A percentile compares a stretch with the other conserved stretches of the same genome.
These are phyloP conservation scores for Phaffomyces opuntiae DNA, from an alignment of 805 yeast genomes.

Conservation along the genomic window DNA sequence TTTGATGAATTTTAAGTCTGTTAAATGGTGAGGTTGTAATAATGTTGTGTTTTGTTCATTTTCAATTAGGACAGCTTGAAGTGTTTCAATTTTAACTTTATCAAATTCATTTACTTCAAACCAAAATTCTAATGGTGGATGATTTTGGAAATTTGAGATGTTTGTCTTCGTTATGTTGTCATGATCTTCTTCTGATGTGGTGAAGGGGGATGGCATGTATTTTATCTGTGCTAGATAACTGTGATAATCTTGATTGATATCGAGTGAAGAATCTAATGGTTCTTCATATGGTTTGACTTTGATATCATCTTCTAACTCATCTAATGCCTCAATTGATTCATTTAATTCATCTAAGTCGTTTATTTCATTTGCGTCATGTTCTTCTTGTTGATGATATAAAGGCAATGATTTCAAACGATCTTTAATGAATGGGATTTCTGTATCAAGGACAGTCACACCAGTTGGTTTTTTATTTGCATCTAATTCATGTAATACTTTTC, in stretches of 20 bases:
- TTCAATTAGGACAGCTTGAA: constrained; percentile 38
- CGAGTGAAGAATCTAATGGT: constrained; percentile 2
- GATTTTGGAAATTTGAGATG: constrained; percentile 23
- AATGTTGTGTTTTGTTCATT: constrained; percentile 37
- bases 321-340: no score
- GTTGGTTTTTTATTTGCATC: background rate
- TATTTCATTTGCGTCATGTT: background rate
- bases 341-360: no score
- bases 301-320: background rate
- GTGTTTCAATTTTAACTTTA: constrained; percentile 26
- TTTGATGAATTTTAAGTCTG: constrained; percentile 38
- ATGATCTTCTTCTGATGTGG: background rate
- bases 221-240: constrained; percentile 36
- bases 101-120: constrained; percentile 33
- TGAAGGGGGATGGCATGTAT: constrained; percentile 39
- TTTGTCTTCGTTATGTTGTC: background rate
- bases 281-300: background rate
- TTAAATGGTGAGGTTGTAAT: constrained; percentile 31
- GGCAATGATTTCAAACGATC: constrained; percentile 13
- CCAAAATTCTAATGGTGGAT: constrained; percentile 56
- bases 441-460: constrained; percentile 11
- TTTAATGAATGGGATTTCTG: constrained; percentile 17
- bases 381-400: constrained; percentile 6
- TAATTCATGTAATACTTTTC: constrained; percentile 16
- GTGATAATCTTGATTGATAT: constrained; percentile 20